Conservation (phyloP, 1,284 basidiomycete genomes). For the Schizophyllum amplum region DNA sequence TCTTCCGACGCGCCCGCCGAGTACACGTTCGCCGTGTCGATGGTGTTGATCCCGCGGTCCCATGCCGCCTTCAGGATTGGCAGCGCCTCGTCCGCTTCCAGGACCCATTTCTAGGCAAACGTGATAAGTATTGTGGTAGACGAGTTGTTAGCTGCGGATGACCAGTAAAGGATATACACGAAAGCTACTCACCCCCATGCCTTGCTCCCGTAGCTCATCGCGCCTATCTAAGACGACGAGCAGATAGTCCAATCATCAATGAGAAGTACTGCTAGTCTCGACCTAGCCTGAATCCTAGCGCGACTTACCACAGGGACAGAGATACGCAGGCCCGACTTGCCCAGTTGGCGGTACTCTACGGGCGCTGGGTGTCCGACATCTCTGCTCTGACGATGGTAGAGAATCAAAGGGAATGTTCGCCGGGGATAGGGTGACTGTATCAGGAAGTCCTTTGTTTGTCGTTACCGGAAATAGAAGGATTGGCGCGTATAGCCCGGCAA, state of each 20-base stretch:
- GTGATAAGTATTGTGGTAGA: too few relatives aligned
- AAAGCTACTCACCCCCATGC: slow-evolving; percentile 12
- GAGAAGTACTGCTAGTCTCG: neutral
- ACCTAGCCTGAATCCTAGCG: neutral
- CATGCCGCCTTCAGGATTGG: slow-evolving; percentile 38
- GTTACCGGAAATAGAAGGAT: too few relatives aligned
- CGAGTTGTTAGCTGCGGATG: neutral
- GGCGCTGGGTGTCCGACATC: too few relatives aligned
- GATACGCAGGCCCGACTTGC: slow-evolving; percentile 12
- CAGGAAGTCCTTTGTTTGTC: too few relatives aligned
- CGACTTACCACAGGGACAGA: slow-evolving; percentile 15
- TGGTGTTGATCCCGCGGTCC: slow-evolving; percentile 34
- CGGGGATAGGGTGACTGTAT: too few relatives aligned
- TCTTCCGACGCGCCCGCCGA: slow-evolving; percentile 40
- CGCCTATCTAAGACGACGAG: slow-evolving; percentile 8
- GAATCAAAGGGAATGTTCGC: too few relatives aligned
- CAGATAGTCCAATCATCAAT: neutral
- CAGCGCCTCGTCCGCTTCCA: slow-evolving; percentile 34
- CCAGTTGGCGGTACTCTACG: slow-evolving; percentile 11
- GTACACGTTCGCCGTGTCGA: slow-evolving; percentile 53
- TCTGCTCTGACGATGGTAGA: too few relatives aligned
- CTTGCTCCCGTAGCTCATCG: slow-evolving; percentile 13
- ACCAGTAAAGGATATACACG: too few relatives aligned
- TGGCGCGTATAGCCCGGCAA: too few relatives aligned
- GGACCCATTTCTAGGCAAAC: slow-evolving; percentile 27